A percentile compares a stretch with the other conserved stretches of the same genome.
Conservation (phyloP, 768 basidiomycete genomes). For the Psilocybe azurescens region DNA sequence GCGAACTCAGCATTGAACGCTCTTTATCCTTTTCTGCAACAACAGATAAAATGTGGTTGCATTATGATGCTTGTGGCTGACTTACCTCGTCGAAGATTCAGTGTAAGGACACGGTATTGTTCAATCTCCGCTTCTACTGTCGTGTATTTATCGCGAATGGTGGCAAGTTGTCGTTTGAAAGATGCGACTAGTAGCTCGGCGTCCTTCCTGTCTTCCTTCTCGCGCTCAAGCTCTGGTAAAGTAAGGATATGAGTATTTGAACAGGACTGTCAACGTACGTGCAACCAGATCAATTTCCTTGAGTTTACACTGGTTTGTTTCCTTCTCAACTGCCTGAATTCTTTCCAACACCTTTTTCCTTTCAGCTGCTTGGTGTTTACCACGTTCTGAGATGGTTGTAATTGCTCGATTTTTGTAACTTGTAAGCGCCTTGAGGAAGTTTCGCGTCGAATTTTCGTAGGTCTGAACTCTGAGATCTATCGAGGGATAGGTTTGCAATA, state of each 20-base stretch:
- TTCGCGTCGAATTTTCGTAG: slow-evolving; percentile 70
- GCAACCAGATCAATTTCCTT: slow-evolving; percentile 80
- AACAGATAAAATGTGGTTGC: neutral
- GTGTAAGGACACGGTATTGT: slow-evolving; percentile 65
- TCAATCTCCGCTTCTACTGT: slow-evolving; percentile 74
- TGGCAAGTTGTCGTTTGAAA: slow-evolving; percentile 69
- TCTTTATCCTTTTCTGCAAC: slow-evolving; percentile 72
- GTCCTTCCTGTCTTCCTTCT: slow-evolving; percentile 76
- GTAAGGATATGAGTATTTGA: neutral
- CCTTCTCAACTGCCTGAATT: slow-evolving; percentile 63
- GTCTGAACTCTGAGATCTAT: slow-evolving; percentile 68
- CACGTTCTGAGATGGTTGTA: slow-evolving; percentile 69
- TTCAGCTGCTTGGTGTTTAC: slow-evolving; percentile 63
- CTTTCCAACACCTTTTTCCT: slow-evolving; percentile 69
- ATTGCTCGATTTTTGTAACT: slow-evolving; percentile 77
- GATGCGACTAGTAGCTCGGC: slow-evolving; percentile 64
- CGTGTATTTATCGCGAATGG: slow-evolving; percentile 62
- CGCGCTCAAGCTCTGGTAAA: slow-evolving; percentile 61
- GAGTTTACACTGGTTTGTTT: slow-evolving; percentile 78
- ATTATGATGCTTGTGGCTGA: neutral
- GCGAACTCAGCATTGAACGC: slow-evolving; percentile 53
- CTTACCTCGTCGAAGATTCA: slow-evolving; percentile 70
- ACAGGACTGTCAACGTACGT: slow-evolving; percentile 48
- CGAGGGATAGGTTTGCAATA: slow-evolving; percentile 58
- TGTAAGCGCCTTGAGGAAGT: slow-evolving; percentile 74